phyloP scores from a whole-genome alignment of 2,329 filamentous ascomycete species.

The Plectosphaerella cucumerina region DNA sequence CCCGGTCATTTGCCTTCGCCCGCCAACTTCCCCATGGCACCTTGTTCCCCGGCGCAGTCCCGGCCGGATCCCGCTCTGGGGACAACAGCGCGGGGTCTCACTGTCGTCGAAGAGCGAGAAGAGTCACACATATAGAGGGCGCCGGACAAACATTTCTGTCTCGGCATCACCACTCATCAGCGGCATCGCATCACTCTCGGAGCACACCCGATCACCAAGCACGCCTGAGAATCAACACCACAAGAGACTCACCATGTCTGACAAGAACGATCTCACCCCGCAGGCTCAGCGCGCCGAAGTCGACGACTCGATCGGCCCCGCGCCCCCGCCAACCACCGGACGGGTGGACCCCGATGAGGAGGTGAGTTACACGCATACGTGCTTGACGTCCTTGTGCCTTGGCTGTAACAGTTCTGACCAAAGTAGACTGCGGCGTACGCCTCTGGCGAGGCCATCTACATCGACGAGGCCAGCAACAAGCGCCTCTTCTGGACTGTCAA shows the following conservation, averaged over 20 bases:
- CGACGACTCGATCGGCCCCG: neutral
- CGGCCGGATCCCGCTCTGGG: neutral
- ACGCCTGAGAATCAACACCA: neutral
- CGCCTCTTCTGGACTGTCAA: slow-evolving; percentile 44
- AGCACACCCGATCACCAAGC: neutral
- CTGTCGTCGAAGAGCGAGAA: neutral
- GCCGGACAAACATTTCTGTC: neutral
- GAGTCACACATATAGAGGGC: neutral
- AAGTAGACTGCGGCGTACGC: slow-evolving; percentile 4
- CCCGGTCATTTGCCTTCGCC: neutral
- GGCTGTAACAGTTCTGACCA: neutral
- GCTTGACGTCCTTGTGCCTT: neutral
- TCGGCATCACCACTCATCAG: neutral
- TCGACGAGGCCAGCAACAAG: slow-evolving; percentile 47
- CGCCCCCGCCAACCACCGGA: neutral
- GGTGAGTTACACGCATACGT: neutral
- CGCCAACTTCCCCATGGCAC: neutral
- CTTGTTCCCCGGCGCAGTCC: neutral
- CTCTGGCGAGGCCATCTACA: slow-evolving; percentile 23
- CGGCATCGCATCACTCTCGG: neutral
- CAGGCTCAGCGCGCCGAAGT: neutral
- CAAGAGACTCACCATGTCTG: neutral
- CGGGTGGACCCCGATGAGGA: neutral
- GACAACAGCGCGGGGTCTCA: neutral
- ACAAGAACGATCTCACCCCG: neutral